Base-by-base conservation (phyloP, 1,284 basidiomycete species). In the Microbotryum silenes-acaulis region DNA sequence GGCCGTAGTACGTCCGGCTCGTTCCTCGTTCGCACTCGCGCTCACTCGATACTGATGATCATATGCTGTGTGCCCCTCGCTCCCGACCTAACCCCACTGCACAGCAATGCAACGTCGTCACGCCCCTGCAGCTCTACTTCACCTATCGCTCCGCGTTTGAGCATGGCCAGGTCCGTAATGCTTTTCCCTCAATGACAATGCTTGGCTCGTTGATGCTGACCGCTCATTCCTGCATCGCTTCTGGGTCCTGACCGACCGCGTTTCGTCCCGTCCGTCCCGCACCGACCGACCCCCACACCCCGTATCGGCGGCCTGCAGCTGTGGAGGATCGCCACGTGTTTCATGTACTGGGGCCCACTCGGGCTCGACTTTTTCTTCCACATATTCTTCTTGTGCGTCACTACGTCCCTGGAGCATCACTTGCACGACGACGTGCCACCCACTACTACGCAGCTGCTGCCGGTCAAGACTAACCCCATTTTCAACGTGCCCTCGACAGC, bases 321-420 rank as follows among this genome's bases (percentile, higher is more conserved):
- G 66, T 97, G 92, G 92, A 82, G 94, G 33, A 81, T 86, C 50
- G 75, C 88, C 57, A 96, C 92, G 29, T 92, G 88, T 9, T 97
- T 97, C 80, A 85, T 94, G 72, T 98, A 94, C 78, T 98, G 97
- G 76, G 94, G 94, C 12, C 83, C 86, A 0, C 82, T 97, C 69
- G 89, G 87, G 2, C 78, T 97, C n/a, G 93, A 97, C 74, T 91
- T 97, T 67, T 81, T 94, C 61, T 96, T 98, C 77, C 93, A 97
- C 75, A 80, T 98, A 61, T 96, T 97, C 81, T 97, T 97, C 81
- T 93, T 97, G 91, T 93, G 72, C 75, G 90, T 79, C 2, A 5
- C 42, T 16, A 1, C 75, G 90, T 79, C 2, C 4, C 37, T 10
- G 12, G 18, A 29, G 48, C 23, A 50, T 16, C 21, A 29, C 48